phyloP scores from a whole-genome alignment of 2,329 filamentous ascomycete species.

The Penicillium frequentans region DNA sequence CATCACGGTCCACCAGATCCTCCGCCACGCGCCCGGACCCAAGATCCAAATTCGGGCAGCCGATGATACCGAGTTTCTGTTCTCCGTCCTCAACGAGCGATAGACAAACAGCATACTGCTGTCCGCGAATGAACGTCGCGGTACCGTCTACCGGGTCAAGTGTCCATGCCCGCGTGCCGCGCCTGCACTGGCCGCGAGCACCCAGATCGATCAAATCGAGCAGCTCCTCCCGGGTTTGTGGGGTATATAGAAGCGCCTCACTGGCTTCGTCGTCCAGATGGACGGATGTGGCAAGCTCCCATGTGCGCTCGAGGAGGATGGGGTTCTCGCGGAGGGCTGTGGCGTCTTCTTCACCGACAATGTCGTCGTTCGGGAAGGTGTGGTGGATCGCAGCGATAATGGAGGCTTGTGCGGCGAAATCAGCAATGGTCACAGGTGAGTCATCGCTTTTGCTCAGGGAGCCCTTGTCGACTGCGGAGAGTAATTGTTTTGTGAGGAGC shows the following conservation, averaged over 20 bases:
- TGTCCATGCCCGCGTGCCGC: conserved; percentile 55
- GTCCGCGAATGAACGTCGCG: conserved; percentile 59
- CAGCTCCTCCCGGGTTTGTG: conserved; percentile 55
- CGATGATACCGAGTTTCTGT: conserved; percentile 60
- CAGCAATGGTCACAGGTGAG: conserved; percentile 63
- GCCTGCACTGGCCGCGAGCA: conserved; percentile 41
- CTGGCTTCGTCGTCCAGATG: conserved; percentile 34
- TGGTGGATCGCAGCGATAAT: conserved; percentile 58
- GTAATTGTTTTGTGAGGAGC: conserved; percentile 57
- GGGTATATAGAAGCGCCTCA: conserved; percentile 39
- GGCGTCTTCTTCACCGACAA: conserved; percentile 63
- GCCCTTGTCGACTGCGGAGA: conserved; percentile 50
- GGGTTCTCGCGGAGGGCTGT: conserved; percentile 52
- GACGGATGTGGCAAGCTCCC: conserved; percentile 51
- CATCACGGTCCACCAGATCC: conserved; percentile 44
- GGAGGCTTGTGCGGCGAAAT: conserved; percentile 64
- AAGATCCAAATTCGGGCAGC: conserved; percentile 61
- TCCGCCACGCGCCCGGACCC: conserved; percentile 36
- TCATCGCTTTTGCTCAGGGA: conserved; percentile 59
- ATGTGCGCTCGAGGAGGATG: conserved; percentile 54
- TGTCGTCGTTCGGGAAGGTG: conserved; percentile 56
- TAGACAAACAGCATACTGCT: conserved; percentile 64
- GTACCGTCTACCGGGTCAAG: conserved; percentile 68
- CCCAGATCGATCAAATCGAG: conserved; percentile 63
- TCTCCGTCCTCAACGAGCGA: conserved; percentile 58